Evolutionary conservation across 352 stramenopile genomes (phyloP).

Genomic region (Thraustochytrium sp.): DNA sequence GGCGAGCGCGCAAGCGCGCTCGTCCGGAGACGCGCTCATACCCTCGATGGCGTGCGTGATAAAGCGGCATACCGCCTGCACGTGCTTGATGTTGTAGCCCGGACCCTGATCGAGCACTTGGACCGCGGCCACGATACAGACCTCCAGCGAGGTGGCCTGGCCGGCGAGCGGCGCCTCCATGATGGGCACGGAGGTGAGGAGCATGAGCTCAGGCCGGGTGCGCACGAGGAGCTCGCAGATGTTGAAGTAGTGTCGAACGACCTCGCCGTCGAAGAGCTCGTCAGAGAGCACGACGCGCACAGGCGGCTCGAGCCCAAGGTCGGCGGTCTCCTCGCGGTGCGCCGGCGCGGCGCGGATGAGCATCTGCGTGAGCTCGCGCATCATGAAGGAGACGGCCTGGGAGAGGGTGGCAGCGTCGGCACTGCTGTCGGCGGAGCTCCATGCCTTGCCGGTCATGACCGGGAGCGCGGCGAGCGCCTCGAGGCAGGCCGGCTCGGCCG

Average conservation of each 20-base stretch:
- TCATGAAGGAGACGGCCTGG: neutral
- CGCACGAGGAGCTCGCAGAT: neutral
- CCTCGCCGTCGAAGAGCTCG: neutral
- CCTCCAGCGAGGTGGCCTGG: neutral
- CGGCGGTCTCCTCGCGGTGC: too few species aligned
- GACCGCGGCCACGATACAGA: neutral
- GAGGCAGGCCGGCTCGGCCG: neutral
- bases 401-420: neutral
- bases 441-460: neutral
- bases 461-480: neutral
- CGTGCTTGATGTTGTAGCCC: neutral
- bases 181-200: neutral
- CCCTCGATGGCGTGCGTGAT: neutral
- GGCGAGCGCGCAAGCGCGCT: neutral
- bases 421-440: neutral
- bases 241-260: neutral
- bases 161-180: neutral
- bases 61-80: neutral
- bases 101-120: neutral
- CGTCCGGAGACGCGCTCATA: neutral
- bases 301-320: neutral
- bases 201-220: neutral
- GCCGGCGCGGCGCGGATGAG: neutral
- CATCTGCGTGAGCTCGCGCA: neutral
- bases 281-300: neutral